Evolutionary conservation across 2,329 filamentous ascomycete species (phyloP).

Genomic region (Aotearoamyces nothofagi): DNA sequence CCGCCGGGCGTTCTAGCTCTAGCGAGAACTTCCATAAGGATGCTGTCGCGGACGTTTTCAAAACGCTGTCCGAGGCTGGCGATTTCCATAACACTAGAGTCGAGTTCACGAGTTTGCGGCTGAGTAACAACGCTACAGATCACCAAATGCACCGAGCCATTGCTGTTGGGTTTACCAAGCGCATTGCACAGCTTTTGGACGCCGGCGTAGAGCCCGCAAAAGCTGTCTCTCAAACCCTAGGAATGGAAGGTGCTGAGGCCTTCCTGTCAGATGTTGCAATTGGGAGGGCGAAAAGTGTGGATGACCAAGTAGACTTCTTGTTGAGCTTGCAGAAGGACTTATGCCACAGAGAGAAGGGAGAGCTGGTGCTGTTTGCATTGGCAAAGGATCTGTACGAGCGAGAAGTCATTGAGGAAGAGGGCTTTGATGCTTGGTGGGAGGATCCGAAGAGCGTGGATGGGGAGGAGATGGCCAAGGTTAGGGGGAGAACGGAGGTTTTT

Average conservation of each 20-base stretch:
- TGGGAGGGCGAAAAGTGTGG: slow-evolving; percentile 45
- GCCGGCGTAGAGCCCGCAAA: slow-evolving; percentile 43
- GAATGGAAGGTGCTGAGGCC: slow-evolving; percentile 33
- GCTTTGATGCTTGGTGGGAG: slow-evolving; percentile 77
- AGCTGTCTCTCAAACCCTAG: slow-evolving; percentile 47
- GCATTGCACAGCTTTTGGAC: slow-evolving; percentile 55
- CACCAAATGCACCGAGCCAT: slow-evolving; percentile 77
- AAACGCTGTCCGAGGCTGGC: slow-evolving; percentile 61
- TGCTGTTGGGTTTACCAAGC: slow-evolving; percentile 70
- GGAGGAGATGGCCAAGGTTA: slow-evolving; percentile 54
- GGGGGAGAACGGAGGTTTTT: slow-evolving; percentile 59
- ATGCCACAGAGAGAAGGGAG: slow-evolving; percentile 44
- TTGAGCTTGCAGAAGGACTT: slow-evolving; percentile 72
- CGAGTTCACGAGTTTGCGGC: slow-evolving; percentile 85
- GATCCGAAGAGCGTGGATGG: slow-evolving; percentile 53
- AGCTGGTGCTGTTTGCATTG: slow-evolving; percentile 57
- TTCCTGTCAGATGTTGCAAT: slow-evolving; percentile 46
- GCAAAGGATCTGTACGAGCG: slow-evolving; percentile 74
- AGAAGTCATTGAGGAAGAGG: slow-evolving; percentile 81
- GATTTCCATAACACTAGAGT: slow-evolving; percentile 75
- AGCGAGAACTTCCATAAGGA: slow-evolving; percentile 68
- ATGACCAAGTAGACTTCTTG: slow-evolving; percentile 76
- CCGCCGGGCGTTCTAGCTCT: slow-evolving; percentile 20
- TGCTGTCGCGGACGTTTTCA: slow-evolving; percentile 73
- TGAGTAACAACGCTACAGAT: slow-evolving; percentile 82